Conservation (phyloP, 441 rosid species). For the Corymbia calophylla region DNA sequence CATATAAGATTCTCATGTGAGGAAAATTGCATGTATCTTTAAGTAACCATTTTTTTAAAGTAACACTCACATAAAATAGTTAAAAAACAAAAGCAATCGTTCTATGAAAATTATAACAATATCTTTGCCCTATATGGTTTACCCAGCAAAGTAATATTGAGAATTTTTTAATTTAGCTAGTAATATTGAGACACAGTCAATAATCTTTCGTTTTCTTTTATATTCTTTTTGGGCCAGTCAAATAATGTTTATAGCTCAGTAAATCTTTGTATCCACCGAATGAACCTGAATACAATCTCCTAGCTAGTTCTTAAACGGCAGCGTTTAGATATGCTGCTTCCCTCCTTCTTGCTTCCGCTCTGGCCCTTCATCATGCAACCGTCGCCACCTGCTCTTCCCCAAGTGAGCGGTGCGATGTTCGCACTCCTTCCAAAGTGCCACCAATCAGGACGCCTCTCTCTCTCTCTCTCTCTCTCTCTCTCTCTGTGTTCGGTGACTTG, state of each 20-base stretch:
- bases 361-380: background rate
- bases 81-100: accelerated
- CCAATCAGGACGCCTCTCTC: background rate
- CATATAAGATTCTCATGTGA: background rate
- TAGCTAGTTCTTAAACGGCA: background rate
- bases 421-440: background rate
- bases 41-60: background rate
- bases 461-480: background rate
- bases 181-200: background rate
- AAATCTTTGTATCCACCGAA: background rate
- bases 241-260: background rate
- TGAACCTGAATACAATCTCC: background rate
- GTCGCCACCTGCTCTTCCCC: background rate
- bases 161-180: background rate
- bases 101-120: background rate
- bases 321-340: background rate
- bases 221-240: background rate
- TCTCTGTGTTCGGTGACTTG: background rate
- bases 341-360: background rate
- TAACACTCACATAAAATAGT: background rate
- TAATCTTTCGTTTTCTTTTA: background rate
- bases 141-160: background rate
- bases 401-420: background rate
- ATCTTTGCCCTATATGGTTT: background rate
- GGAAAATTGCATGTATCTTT: background rate